These are phyloP conservation scores for Daedaleopsis sinensis DNA, from an alignment of 768 basidiomycete genomes.

Conservation along the genomic window DNA sequence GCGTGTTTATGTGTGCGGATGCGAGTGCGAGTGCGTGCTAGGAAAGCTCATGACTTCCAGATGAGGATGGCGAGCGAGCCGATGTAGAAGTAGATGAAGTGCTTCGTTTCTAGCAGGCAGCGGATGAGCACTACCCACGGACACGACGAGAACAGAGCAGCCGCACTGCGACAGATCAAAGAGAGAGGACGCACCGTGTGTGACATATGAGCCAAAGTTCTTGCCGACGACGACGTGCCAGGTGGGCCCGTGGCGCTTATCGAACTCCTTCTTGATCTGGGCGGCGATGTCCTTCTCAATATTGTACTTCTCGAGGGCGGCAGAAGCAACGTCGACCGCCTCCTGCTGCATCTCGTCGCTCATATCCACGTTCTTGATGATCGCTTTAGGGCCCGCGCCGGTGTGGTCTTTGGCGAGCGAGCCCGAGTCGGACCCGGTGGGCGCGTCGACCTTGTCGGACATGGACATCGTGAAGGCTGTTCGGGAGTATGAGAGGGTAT, in stretches of 20 bases:
- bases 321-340: conserved; percentile 83
- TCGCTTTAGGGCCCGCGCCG: conserved; percentile 68
- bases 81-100: too few species aligned
- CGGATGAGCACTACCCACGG: too few species aligned
- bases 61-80: too few species aligned
- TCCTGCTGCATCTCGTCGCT: conserved; percentile 95
- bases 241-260: conserved; percentile 88
- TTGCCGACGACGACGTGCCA: conserved; percentile 99
- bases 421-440: conserved; percentile 51
- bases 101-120: too few species aligned
- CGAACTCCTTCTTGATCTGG: conserved; percentile 98
- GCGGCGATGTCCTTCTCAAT: conserved; percentile 99
- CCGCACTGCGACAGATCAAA: too few species aligned
- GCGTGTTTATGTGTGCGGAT: too few species aligned
- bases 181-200: conserved; percentile 71
- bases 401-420: conserved; percentile 43
- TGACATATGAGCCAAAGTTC: conserved; percentile 98
- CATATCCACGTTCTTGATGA: conserved; percentile 98
- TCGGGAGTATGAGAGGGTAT: not conserved
- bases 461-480: conserved; percentile 12
- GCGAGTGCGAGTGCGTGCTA: too few species aligned
- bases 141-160: too few species aligned
- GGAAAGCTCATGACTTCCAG: too few species aligned
- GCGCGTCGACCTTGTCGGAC: conserved; percentile 56
- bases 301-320: conserved; percentile 86